Evolutionary conservation across 2,329 filamentous ascomycete species (phyloP).

Genomic region (Aureobasidium uvarum): DNA sequence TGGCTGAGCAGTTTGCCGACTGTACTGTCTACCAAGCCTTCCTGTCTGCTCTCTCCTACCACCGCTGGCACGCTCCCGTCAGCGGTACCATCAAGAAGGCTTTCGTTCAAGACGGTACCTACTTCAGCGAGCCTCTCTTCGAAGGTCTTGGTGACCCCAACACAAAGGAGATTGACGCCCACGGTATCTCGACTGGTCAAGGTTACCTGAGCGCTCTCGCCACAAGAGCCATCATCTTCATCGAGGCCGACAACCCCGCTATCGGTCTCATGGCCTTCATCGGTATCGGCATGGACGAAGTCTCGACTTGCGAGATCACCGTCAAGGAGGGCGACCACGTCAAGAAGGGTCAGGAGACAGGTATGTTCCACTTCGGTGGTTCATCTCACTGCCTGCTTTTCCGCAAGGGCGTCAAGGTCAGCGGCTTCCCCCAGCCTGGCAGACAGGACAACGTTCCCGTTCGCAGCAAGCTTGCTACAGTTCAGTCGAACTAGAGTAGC

Average conservation of each 20-base stretch:
- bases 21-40: constrained; percentile 71
- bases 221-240: constrained; percentile 66
- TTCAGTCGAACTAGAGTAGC: constrained; percentile 11
- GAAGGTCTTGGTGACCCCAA: constrained; percentile 45
- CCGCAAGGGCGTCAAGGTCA: constrained; percentile 52
- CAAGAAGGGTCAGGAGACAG: constrained; percentile 67
- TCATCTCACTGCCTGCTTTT: constrained; percentile 69
- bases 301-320: constrained; percentile 67
- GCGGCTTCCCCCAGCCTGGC: constrained; percentile 38
- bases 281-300: constrained; percentile 73
- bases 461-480: constrained; percentile 19
- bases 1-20: constrained; percentile 57
- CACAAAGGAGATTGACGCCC: constrained; percentile 43
- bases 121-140: constrained; percentile 62
- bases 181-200: constrained; percentile 52
- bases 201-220: constrained; percentile 67
- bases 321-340: constrained; percentile 64
- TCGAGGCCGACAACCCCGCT: constrained; percentile 65
- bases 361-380: constrained; percentile 81
- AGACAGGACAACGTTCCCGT: constrained; percentile 42
- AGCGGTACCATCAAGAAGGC: constrained; percentile 59
- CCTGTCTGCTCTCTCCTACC: constrained; percentile 65
- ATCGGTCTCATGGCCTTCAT: constrained; percentile 70
- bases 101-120: constrained; percentile 62
- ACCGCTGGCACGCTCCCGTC: constrained; percentile 70